phyloP scores from a whole-genome alignment of 2,329 filamentous ascomycete species.

The Knufia fluminis region DNA sequence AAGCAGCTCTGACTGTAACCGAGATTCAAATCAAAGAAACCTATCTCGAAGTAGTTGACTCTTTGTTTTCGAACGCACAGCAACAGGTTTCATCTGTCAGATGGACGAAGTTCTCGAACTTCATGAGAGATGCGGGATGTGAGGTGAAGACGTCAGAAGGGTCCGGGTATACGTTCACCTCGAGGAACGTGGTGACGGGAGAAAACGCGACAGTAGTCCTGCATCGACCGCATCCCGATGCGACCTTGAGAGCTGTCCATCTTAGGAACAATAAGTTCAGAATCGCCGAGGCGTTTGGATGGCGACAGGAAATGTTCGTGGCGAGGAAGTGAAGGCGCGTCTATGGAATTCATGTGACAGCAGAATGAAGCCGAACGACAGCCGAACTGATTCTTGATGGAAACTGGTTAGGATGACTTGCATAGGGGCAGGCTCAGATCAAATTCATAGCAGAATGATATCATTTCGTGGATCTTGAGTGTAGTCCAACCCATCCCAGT shows the following conservation, averaged over 20 bases:
- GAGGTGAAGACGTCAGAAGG: background rate
- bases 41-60: background rate
- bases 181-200: constrained; percentile 1
- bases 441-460: too few species aligned
- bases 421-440: too few species aligned
- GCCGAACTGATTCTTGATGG: background rate
- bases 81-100: background rate
- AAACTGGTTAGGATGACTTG: too few species aligned
- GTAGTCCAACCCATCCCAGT: too few species aligned
- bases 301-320: background rate
- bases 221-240: constrained; percentile 1
- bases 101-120: background rate
- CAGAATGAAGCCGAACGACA: background rate
- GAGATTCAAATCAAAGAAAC: background rate
- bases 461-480: too few species aligned
- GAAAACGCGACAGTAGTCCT: background rate
- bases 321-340: background rate
- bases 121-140: constrained; percentile 4
- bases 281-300: background rate
- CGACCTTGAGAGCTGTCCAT: background rate
- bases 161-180: background rate
- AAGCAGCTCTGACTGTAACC: background rate
- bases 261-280: background rate
- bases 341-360: background rate
- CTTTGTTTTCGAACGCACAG: constrained; percentile 1